Conservation (phyloP, 768 basidiomycete genomes). For the Russula olivacea region DNA sequence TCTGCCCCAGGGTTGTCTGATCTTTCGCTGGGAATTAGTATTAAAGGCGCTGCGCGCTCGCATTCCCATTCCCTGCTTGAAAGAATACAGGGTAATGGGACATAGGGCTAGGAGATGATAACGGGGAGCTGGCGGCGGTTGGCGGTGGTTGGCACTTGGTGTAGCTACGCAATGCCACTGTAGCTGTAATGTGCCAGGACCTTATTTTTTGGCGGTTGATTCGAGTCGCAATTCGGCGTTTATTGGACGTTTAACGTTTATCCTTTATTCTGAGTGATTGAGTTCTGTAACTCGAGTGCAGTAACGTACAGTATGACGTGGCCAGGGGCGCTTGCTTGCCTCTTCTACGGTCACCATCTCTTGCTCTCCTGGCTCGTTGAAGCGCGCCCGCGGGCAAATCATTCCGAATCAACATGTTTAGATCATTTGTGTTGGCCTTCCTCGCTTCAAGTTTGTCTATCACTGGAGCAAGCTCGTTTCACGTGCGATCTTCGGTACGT, state of each 20-base stretch:
- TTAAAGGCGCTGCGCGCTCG: constrained; percentile 23
- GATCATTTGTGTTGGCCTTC: neutral
- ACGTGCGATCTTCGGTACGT: neutral
- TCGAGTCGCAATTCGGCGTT: neutral
- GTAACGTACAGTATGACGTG: neutral
- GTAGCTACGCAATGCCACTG: neutral
- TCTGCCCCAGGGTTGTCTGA: neutral
- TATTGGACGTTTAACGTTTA: too few species aligned
- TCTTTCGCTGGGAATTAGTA: constrained; percentile 12
- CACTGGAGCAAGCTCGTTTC: neutral
- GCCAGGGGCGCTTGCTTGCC: neutral
- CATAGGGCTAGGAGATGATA: neutral
- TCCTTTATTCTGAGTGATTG: neutral
- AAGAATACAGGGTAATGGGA: constrained; percentile 19
- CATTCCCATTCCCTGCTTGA: constrained; percentile 18
- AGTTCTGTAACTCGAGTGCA: neutral
- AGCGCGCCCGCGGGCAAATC: neutral
- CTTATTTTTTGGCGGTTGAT: neutral
- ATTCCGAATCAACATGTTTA: neutral
- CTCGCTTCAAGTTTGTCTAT: neutral
- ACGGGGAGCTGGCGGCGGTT: too few species aligned
- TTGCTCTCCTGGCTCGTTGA: neutral
- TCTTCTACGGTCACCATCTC: neutral
- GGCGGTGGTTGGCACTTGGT: neutral
- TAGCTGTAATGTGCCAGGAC: neutral